These are phyloP conservation scores for Puccinia novopanici DNA, from an alignment of 1,284 basidiomycete genomes.

Conservation along the genomic window DNA sequence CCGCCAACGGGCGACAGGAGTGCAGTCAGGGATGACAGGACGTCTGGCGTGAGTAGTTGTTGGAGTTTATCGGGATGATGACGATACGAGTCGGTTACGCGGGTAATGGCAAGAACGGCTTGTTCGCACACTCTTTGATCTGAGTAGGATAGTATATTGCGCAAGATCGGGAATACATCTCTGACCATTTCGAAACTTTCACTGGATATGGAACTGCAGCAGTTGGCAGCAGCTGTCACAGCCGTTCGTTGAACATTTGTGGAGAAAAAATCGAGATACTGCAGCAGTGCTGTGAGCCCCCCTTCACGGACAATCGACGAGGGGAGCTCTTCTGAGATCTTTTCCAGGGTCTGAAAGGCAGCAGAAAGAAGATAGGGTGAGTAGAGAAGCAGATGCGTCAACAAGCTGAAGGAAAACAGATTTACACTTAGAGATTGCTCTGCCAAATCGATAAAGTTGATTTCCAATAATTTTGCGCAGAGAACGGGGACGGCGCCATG, in stretches of 20 bases:
- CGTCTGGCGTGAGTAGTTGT: conserved; percentile 75
- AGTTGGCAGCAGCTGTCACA: conserved; percentile 91
- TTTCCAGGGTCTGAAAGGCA: conserved; percentile 78
- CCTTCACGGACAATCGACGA: conserved; percentile 90
- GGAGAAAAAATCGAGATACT: conserved; percentile 93
- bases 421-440: conserved; percentile 93
- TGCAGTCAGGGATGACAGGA: conserved; percentile 78
- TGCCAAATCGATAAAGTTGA: conserved; percentile 91
- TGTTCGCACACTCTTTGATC: conserved; percentile 92
- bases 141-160: conserved; percentile 82
- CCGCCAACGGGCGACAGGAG: conserved; percentile 83
- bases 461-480: conserved; percentile 91
- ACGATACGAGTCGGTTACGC: conserved; percentile 84
- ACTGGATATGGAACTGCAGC: conserved; percentile 81
- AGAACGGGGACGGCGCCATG: conserved; percentile 91
- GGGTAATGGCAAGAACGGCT: conserved; percentile 86
- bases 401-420: conserved; percentile 54
- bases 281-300: conserved; percentile 82
- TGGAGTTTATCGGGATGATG: conserved; percentile 79
- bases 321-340: conserved; percentile 93
- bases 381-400: conserved; percentile 50
- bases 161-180: conserved; percentile 86
- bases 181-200: conserved; percentile 84
- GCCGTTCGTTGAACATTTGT: conserved; percentile 94
- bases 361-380: conserved; percentile 49